Evolutionary conservation across 257 asterid genomes (phyloP).

Genomic region (Ligustrum vulgare): DNA sequence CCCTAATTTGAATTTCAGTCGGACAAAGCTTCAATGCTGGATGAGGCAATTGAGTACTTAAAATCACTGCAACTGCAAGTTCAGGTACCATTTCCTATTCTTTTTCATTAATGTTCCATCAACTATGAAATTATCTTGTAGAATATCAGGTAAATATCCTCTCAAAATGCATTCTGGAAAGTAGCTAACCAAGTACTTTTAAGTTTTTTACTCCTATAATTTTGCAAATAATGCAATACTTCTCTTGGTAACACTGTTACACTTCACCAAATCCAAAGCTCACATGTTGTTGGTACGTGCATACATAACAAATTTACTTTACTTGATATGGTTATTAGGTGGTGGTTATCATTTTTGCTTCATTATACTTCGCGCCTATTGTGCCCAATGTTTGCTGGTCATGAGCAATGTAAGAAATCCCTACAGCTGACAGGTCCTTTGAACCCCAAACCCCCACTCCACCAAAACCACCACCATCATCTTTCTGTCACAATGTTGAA

Average conservation of each 20-base stretch:
- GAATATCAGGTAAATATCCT: not conserved
- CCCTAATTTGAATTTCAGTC: conserved; percentile 43
- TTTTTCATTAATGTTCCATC: not conserved
- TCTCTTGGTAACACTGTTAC: not conserved
- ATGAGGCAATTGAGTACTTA: conserved; percentile 82
- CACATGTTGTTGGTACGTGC: not conserved
- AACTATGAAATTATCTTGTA: not conserved
- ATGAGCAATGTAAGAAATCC: too few species aligned
- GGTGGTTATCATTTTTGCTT: not conserved
- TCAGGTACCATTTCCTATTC: conserved; percentile 47
- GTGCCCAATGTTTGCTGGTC: too few species aligned
- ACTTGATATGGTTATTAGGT: not conserved
- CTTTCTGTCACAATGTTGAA: not conserved
- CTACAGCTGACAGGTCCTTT: too few species aligned
- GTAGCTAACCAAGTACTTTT: not conserved
- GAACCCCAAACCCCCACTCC: too few species aligned
- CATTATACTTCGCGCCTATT: too few species aligned
- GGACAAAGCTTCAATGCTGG: conserved; percentile 85
- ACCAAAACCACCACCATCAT: not conserved
- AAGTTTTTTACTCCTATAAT: not conserved
- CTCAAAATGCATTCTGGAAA: not conserved
- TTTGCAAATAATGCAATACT: not conserved
- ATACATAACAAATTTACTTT: not conserved
- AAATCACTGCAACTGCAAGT: conserved; percentile 82
- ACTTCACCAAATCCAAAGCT: not conserved